Base-by-base conservation (phyloP, 164 flowering plant species). In the Litsea cubeba region DNA sequence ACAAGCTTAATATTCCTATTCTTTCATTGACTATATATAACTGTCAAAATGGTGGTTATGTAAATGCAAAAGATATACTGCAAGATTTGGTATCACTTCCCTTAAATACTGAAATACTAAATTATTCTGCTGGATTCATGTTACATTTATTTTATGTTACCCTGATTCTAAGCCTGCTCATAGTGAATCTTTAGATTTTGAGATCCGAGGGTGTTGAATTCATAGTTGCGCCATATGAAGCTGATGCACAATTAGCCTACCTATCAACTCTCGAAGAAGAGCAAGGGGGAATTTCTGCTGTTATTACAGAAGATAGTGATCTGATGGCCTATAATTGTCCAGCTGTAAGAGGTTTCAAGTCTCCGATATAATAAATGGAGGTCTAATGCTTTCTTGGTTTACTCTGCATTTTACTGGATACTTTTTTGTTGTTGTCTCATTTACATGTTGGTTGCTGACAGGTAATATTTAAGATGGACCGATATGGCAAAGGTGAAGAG, bases 241-340 rank as follows among this genome's bases (percentile, higher is more conserved):
- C 97, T 71, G 95, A 93, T 90, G 98, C 98, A 68, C 97, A 93
- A 75, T 78, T 94, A 75, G 95, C 98, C 62, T 90, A 88, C 70
- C 69, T 92, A 62, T 81, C 92, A 51, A 84, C 77, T 66, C 84
- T 89, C 50, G 85, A 84, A 71, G 80, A 50, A 46, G 89, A 86
- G 46, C 74, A 84, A 72, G 94, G 92, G 66, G 97, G 94, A 68
- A 78, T 93, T 73, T 82, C 65, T 0, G 92, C 98, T n/a, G 93
- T 93, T 46, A 90, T 91, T 25, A 90, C 92, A 15, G 97, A 91
- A 77, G 98, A 93, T 63, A 90, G 97, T 76, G 97, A 91, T 78
- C 83, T 94, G 26, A 65, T 91, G 74, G 91, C 93, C 28, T 91
- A 89, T 83, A 88, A 90, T 72, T 94, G 94, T 75, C 83, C 77